Conservation (phyloP, 2,329 filamentous ascomycete genomes). For the Ophiosphaerella herpotricha region DNA sequence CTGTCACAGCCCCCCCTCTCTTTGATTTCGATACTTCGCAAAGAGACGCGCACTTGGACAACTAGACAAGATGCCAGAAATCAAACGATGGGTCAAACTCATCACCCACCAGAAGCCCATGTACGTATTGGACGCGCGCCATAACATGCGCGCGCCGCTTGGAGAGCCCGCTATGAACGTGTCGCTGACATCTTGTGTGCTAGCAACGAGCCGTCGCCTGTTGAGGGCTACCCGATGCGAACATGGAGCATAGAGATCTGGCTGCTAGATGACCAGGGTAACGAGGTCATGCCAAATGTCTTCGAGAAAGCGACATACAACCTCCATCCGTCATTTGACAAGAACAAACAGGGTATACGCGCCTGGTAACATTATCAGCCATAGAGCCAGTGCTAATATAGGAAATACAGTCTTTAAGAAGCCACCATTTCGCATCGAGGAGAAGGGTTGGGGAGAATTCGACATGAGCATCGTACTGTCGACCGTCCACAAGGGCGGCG, state of each 20-base stretch:
- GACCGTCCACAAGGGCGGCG: conserved; percentile 82
- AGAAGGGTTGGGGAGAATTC: conserved; percentile 99
- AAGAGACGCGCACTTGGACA: neutral
- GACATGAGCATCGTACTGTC: conserved; percentile 87
- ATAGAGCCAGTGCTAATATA: neutral
- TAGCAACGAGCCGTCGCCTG: conserved; percentile 77
- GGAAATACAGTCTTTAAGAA: conserved; percentile 65
- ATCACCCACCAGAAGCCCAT: conserved; percentile 88
- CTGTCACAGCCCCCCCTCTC: neutral
- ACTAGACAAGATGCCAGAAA: conserved; percentile 51
- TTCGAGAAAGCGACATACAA: conserved; percentile 94
- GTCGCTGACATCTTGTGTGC: conserved; percentile 17
- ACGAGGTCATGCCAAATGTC: conserved; percentile 78
- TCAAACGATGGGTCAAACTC: conserved; percentile 88
- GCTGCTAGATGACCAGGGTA: conserved; percentile 82
- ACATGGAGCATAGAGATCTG: conserved; percentile 88
- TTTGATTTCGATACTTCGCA: neutral
- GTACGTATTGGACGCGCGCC: conserved; percentile 59
- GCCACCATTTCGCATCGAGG: conserved; percentile 84
- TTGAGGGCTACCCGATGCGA: conserved; percentile 90
- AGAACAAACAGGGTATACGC: conserved; percentile 75
- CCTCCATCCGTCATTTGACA: conserved; percentile 90
- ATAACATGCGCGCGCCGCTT: conserved; percentile 14
- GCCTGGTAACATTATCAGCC: neutral
- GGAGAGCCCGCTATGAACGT: conserved; percentile 10